Evolutionary conservation across 2,329 filamentous ascomycete species (phyloP).

Genomic region (Thelonectria discophora): DNA sequence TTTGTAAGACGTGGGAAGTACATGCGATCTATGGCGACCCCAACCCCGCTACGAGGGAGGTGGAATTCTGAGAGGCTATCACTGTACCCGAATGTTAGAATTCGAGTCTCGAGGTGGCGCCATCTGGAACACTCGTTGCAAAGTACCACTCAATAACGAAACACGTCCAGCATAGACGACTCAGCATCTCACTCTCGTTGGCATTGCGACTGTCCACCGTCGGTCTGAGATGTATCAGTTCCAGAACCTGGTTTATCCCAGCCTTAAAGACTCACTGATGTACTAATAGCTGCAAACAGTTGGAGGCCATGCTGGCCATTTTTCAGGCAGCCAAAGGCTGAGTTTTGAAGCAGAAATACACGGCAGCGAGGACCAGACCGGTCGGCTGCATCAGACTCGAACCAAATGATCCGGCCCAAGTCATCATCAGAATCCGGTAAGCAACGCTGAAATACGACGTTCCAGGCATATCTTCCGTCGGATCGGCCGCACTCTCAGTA

Average conservation of each 20-base stretch:
- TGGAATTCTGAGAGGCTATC: conserved; percentile 16
- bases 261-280: not conserved
- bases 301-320: conserved; percentile 34
- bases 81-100: not conserved
- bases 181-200: conserved; percentile 24
- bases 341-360: conserved; percentile 31
- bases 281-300: conserved; percentile 30
- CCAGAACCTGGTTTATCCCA: not conserved
- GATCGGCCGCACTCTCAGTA: not conserved
- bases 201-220: conserved; percentile 7
- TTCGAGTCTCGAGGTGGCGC: not conserved
- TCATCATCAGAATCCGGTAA: not conserved
- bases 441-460: not conserved
- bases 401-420: not conserved
- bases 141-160: conserved; percentile 40
- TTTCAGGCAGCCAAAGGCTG: conserved; percentile 34
- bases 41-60: conserved; percentile 14
- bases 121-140: not conserved
- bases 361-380: conserved; percentile 26
- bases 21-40: conserved; percentile 16
- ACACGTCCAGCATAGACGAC: conserved; percentile 39
- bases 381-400: conserved; percentile 4
- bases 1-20: conserved; percentile 7
- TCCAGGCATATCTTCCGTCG: not conserved
- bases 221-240: conserved; percentile 3